A percentile compares a stretch with the other conserved stretches of the same genome.
phyloP scores from a whole-genome alignment of 352 stramenopile genomes.

The Globisporangium irregulare region DNA sequence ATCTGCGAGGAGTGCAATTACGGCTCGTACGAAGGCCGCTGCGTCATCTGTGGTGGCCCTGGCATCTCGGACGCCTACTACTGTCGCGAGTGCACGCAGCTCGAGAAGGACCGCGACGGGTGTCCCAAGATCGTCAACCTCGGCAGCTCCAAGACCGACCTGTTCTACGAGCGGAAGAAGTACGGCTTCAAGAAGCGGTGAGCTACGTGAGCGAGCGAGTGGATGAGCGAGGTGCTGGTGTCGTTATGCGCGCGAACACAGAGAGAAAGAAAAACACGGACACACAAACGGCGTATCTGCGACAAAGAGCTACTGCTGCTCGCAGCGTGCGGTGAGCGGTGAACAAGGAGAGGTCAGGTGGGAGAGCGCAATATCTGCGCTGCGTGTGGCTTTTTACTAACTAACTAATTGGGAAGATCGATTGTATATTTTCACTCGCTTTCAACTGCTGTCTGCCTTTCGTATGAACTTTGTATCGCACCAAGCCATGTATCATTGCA shows the following conservation, averaged over 20 bases:
- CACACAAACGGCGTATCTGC: background rate
- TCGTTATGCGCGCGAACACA: background rate
- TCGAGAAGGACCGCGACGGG: conserved; percentile 96
- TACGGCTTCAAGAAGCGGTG: conserved; percentile 92
- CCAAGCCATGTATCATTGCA: background rate
- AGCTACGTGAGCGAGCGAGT: background rate
- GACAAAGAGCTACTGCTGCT: background rate
- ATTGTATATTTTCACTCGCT: background rate
- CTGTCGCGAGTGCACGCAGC: conserved; percentile 98
- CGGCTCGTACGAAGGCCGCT: conserved; percentile 94
- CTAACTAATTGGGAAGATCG: background rate
- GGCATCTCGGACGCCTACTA: conserved; percentile 99
- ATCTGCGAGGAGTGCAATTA: conserved; percentile 99
- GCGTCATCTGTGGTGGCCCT: conserved; percentile 96
- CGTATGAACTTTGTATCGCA: background rate
- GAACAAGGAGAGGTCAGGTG: background rate
- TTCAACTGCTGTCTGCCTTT: background rate
- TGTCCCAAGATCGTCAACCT: conserved; percentile 99
- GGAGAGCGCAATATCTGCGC: background rate
- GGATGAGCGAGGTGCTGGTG: background rate
- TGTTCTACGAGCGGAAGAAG: conserved; percentile 99
- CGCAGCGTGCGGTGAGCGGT: background rate
- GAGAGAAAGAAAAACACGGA: background rate
- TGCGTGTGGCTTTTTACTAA: background rate
- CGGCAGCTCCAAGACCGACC: conserved; percentile 93